Evolutionary conservation across 2,329 filamentous ascomycete genomes (phyloP).

Genomic region (Neopestalotiopsis clavispora): DNA sequence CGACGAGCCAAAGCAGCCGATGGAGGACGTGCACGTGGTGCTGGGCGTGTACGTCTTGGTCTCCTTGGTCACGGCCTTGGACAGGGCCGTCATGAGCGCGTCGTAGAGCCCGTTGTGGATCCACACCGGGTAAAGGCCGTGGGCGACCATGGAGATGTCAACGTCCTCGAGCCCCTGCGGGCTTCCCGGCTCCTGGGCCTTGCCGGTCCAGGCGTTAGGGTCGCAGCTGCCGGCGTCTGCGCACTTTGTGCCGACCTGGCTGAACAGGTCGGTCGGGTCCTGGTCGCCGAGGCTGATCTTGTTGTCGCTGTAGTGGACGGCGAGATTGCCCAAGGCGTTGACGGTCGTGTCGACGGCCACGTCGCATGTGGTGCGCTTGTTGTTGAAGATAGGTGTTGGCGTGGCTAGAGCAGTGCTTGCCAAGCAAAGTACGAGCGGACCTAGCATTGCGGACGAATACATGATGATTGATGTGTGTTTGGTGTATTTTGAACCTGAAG

Average conservation of each 20-base stretch:
- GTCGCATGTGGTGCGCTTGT: not conserved
- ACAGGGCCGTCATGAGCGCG: constrained; percentile 3
- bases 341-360: not conserved
- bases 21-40: not conserved
- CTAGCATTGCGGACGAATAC: not conserved
- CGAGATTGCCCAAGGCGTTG: not conserved
- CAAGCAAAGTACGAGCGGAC: not conserved
- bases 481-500: not conserved
- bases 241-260: not conserved
- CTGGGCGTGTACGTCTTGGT: constrained; percentile 7
- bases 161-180: not conserved
- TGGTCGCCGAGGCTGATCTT: constrained; percentile 6
- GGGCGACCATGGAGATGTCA: constrained; percentile 5
- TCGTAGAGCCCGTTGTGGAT: constrained; percentile 4
- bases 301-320: constrained; percentile 5
- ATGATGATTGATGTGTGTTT: not conserved
- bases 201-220: constrained; percentile 3
- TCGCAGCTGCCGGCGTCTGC: constrained; percentile 3
- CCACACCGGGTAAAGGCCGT: not conserved
- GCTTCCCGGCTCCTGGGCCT: not conserved
- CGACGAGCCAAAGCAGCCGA: constrained; percentile 4
- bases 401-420: not conserved
- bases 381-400: not conserved
- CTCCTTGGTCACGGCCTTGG: not conserved
- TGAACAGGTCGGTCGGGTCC: constrained; percentile 4